Evolutionary conservation across 306 rosid species (phyloP).

Genomic region (Lathyrus oleraceus): DNA sequence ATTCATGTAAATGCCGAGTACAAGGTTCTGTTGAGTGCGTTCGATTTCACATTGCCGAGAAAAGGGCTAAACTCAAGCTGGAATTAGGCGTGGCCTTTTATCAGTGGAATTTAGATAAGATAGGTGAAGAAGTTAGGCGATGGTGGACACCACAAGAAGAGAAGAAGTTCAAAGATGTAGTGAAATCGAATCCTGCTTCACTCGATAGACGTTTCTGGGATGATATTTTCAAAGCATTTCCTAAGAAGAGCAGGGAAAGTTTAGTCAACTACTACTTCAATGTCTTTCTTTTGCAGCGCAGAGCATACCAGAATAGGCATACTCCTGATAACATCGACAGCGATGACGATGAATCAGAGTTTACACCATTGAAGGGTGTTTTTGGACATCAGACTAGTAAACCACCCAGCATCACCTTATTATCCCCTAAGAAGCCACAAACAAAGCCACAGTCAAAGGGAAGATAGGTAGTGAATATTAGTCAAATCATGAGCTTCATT

Average conservation of each 20-base stretch:
- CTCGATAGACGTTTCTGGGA: conserved; percentile 59
- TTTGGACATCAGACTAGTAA: conserved; percentile 46
- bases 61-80: conserved; percentile 58
- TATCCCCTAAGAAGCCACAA: conserved; percentile 48
- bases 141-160: conserved; percentile 70
- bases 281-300: conserved; percentile 79
- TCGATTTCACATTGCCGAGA: conserved; percentile 64
- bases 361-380: conserved; percentile 44
- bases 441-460: conserved; percentile 37
- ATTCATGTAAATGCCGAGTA: conserved; percentile 65
- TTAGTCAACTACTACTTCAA: conserved; percentile 88
- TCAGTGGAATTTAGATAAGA: conserved; percentile 64
- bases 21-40: conserved; percentile 74
- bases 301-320: conserved; percentile 80
- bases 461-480: conserved; percentile 32
- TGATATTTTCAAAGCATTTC: conserved; percentile 51
- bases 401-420: conserved; percentile 43
- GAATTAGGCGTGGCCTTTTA: conserved; percentile 74
- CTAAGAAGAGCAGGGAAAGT: conserved; percentile 69
- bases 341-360: conserved; percentile 78
- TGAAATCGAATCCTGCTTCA: conserved; percentile 58
- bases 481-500: conserved; percentile 14
- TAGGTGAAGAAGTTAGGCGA: conserved; percentile 72
- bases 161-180: conserved; percentile 57
- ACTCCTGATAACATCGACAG: conserved; percentile 70